Conservation (phyloP, 108 stramenopile species). For the Stephanodiscus triporus region DNA sequence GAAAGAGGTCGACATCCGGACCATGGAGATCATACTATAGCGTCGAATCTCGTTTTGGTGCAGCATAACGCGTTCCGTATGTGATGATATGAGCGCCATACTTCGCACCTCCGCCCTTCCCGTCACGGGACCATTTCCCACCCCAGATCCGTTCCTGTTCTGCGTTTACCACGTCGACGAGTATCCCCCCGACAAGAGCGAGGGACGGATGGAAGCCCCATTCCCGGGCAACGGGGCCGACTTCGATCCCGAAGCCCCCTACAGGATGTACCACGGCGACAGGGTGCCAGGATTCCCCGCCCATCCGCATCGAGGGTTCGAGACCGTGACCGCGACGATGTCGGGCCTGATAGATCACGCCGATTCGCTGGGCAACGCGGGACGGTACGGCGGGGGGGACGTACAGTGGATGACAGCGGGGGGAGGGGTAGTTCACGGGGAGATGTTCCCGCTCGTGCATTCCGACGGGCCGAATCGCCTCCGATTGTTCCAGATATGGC, state of each 20-base stretch:
- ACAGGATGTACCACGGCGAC: slow-evolving; percentile 78
- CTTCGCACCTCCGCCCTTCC: slow-evolving; percentile 45
- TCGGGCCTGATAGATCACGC: slow-evolving; percentile 79
- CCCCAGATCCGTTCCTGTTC: slow-evolving; percentile 82
- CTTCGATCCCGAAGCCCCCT: slow-evolving; percentile 55
- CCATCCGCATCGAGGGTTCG: slow-evolving; percentile 90
- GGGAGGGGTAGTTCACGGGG: slow-evolving; percentile 77
- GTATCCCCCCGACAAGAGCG: slow-evolving; percentile 62
- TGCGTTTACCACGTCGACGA: slow-evolving; percentile 84
- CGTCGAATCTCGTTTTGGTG: no score
- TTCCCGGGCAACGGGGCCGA: slow-evolving; percentile 60
- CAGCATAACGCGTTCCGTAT: background rate
- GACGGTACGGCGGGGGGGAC: slow-evolving; percentile 73
- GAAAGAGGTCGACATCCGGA: no score
- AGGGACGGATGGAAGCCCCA: slow-evolving; percentile 52
- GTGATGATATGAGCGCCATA: slow-evolving; percentile 29
- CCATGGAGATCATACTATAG: no score
- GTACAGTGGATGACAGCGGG: slow-evolving; percentile 95
- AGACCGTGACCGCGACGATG: slow-evolving; percentile 86
- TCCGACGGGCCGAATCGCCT: slow-evolving; percentile 44
- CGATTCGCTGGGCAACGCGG: slow-evolving; percentile 75
- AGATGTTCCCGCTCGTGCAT: slow-evolving; percentile 70
- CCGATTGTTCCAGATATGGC: slow-evolving; percentile 80
- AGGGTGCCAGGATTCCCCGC: slow-evolving; percentile 61
- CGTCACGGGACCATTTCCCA: slow-evolving; percentile 65